Evolutionary conservation across 257 asterid species (phyloP).

Genomic region (Solanum neorickii): DNA sequence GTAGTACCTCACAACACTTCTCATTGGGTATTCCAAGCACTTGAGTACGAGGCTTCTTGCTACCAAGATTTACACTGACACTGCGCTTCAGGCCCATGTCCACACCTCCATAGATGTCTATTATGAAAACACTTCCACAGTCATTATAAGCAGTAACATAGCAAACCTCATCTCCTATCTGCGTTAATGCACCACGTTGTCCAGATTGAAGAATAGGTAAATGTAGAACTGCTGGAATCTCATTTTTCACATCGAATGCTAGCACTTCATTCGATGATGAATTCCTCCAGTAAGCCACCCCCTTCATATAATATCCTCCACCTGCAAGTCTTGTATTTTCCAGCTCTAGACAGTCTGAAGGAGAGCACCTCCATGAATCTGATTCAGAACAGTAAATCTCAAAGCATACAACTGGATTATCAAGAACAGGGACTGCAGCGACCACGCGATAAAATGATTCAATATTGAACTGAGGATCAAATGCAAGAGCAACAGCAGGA

Average conservation of each 20-base stretch:
- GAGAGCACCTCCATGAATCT: constrained; percentile 14
- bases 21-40: not conserved
- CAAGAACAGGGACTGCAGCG: constrained; percentile 12
- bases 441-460: constrained; percentile 17
- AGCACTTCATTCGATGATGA: constrained; percentile 15
- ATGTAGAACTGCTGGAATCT: constrained; percentile 11
- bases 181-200: constrained; percentile 19
- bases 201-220: not conserved
- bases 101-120: constrained; percentile 23
- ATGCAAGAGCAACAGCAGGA: constrained; percentile 28
- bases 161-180: constrained; percentile 27
- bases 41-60: not conserved
- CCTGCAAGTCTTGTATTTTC: not conserved
- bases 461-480: constrained; percentile 23
- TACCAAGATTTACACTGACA: constrained; percentile 1
- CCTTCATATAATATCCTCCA: constrained; percentile 24
- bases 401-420: constrained; percentile 7
- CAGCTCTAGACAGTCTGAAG: constrained; percentile 1
- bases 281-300: constrained; percentile 35
- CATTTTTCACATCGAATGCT: constrained; percentile 16
- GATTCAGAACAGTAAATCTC: constrained; percentile 29
- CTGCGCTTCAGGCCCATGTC: constrained; percentile 11
- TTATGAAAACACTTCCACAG: not conserved
- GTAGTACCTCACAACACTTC: constrained; percentile 12
- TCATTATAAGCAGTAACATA: constrained; percentile 7